Evolutionary conservation across 2,329 filamentous ascomycete species (phyloP).

Genomic region (Furcasterigmium sp.): DNA sequence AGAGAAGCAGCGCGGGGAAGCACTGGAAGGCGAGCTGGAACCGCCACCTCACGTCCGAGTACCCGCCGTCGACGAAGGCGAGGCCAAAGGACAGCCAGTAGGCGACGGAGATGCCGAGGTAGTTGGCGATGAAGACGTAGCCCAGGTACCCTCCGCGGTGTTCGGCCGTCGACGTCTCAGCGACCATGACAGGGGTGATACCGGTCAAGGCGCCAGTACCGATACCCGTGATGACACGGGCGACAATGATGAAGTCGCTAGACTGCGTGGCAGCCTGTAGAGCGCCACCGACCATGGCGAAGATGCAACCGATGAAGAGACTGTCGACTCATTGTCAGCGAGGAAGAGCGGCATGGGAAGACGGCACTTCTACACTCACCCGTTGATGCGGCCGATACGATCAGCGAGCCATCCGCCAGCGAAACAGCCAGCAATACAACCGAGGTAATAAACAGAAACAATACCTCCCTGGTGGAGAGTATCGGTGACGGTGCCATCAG

Average conservation of each 20-base stretch:
- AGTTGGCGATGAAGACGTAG: conserved; percentile 68
- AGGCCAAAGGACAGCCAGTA: conserved; percentile 33
- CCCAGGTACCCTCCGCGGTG: conserved; percentile 65
- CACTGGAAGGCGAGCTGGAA: conserved; percentile 70
- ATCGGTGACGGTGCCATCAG: conserved; percentile 40
- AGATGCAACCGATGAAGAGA: conserved; percentile 38
- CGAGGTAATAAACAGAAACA: conserved; percentile 48
- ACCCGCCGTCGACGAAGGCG: background rate
- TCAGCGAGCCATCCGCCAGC: conserved; percentile 45
- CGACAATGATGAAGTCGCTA: conserved; percentile 42
- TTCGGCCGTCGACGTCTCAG: conserved; percentile 63
- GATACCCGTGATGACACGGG: conserved; percentile 56
- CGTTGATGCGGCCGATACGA: conserved; percentile 44
- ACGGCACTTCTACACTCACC: conserved; percentile 2
- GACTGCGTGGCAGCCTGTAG: conserved; percentile 39
- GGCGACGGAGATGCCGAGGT: conserved; percentile 39
- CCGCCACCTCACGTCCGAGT: conserved; percentile 38
- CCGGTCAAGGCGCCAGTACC: conserved; percentile 67
- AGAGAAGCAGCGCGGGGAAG: conserved; percentile 52
- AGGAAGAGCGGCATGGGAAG: too few relatives aligned
- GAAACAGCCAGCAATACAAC: conserved; percentile 44
- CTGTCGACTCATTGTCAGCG: conserved; percentile 18
- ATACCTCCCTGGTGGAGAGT: conserved; percentile 45
- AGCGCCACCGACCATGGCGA: conserved; percentile 42
- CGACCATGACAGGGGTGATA: conserved; percentile 67